phyloP scores from a whole-genome alignment of 495 filamentous ascomycete genomes.

The Daldinia vernicosa region DNA sequence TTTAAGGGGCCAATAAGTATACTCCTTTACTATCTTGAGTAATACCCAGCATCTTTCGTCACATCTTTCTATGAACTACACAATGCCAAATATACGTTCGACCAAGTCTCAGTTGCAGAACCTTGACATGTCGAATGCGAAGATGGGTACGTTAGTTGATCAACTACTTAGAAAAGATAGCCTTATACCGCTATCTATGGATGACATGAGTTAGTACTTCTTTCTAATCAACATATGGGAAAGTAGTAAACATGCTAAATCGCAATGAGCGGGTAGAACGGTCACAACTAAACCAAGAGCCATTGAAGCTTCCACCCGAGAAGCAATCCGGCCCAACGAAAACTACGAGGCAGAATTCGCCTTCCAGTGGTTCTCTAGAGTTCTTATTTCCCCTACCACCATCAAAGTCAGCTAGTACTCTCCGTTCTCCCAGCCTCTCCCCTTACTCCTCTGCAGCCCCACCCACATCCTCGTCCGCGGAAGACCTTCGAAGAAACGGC shows the following conservation, averaged over 20 bases:
- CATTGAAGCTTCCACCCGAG: background rate
- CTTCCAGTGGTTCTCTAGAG: background rate
- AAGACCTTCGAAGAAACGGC: background rate
- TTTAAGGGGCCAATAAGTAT: background rate
- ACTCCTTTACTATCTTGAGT: background rate
- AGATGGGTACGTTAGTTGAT: background rate
- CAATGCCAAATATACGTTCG: background rate
- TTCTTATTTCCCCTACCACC: slow-evolving; percentile 25
- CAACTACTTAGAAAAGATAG: background rate
- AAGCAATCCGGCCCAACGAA: background rate
- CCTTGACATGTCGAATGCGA: background rate
- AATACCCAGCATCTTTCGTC: background rate
- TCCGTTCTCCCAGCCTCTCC: slow-evolving; percentile 12
- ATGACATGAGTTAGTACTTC: background rate
- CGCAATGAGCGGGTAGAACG: background rate
- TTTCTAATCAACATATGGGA: background rate
- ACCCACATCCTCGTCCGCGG: background rate
- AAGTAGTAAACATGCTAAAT: background rate
- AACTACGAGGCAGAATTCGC: background rate
- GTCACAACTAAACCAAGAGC: background rate
- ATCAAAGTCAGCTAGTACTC: background rate
- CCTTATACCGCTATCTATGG: background rate
- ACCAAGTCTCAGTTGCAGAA: background rate
- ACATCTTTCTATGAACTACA: background rate
- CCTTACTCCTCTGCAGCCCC: slow-evolving; percentile 16